A percentile compares a stretch with the other conserved stretches of the same genome.
Conservation (phyloP, 306 rosid genomes). For the Alnus rubra region DNA sequence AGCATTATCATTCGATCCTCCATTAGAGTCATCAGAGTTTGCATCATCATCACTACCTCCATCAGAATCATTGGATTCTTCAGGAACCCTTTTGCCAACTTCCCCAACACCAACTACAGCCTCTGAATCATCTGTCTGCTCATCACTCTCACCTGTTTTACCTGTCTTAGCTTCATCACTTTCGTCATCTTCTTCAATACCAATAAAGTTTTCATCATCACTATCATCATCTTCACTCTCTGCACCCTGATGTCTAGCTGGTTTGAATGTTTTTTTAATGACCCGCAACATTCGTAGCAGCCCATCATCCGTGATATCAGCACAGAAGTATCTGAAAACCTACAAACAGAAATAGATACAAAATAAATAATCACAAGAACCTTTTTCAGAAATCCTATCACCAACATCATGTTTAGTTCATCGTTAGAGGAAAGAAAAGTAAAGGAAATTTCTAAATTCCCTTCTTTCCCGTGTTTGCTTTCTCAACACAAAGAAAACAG, state of each 20-base stretch:
- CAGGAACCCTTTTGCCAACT: conserved; percentile 42
- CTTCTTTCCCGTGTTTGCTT: background rate
- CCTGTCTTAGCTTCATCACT: conserved; percentile 74
- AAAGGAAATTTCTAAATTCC: background rate
- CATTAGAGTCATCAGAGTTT: conserved; percentile 88
- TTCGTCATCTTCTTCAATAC: conserved; percentile 78
- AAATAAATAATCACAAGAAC: conserved; percentile 10
- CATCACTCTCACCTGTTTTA: conserved; percentile 82
- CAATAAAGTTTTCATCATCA: conserved; percentile 63
- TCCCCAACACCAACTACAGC: conserved; percentile 60
- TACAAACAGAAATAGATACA: conserved; percentile 34
- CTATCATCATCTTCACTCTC: conserved; percentile 53
- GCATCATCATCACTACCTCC: conserved; percentile 95
- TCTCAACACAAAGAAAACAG: background rate
- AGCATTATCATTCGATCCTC: conserved; percentile 92
- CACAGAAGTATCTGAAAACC: conserved; percentile 86
- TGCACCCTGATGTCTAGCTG: conserved; percentile 71
- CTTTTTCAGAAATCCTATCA: background rate
- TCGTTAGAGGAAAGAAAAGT: background rate
- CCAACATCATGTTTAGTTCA: background rate
- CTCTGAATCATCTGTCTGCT: conserved; percentile 80
- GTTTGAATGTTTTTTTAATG: conserved; percentile 72
- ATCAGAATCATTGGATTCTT: conserved; percentile 82
- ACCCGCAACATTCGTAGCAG: conserved; percentile 80
- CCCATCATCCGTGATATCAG: conserved; percentile 68